A percentile compares a stretch with the other conserved stretches of the same genome.
phyloP scores from a whole-genome alignment of 345 rosid genomes.

The Camelina neglecta region DNA sequence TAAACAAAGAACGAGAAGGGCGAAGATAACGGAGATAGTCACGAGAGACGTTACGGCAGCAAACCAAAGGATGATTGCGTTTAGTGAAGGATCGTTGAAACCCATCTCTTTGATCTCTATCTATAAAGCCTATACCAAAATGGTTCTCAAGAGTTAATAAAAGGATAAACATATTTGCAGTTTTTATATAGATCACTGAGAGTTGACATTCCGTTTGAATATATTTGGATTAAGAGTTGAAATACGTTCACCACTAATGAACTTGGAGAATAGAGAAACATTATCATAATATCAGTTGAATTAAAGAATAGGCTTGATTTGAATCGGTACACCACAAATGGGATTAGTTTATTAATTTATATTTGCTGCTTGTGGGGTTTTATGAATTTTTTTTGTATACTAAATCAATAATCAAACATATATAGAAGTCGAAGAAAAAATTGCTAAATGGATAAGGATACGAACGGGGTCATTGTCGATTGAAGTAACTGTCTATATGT shows the following conservation, averaged over 20 bases:
- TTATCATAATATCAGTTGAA: slow-evolving; percentile 31
- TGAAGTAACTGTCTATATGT: slow-evolving; percentile 13
- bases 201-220: slow-evolving; percentile 44
- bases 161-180: neutral
- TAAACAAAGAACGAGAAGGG: slow-evolving; percentile 20
- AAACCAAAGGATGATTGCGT: slow-evolving; percentile 41
- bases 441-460: slow-evolving; percentile 41
- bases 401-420: neutral
- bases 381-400: neutral
- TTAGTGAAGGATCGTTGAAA: slow-evolving; percentile 35
- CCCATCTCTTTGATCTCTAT: slow-evolving; percentile 28
- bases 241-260: slow-evolving; percentile 31
- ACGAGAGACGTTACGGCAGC: slow-evolving; percentile 37
- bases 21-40: slow-evolving; percentile 29
- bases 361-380: slow-evolving; percentile 16
- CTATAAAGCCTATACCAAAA: neutral
- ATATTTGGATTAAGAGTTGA: slow-evolving; percentile 41
- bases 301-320: slow-evolving; percentile 29
- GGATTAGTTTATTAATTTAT: slow-evolving; percentile 21
- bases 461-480: slow-evolving; percentile 8
- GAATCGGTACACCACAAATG: slow-evolving; percentile 35
- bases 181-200: slow-evolving; percentile 21
- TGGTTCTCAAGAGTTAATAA: slow-evolving; percentile 8
- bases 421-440: slow-evolving; percentile 11
- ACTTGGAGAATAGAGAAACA: slow-evolving; percentile 5